Evolutionary conservation across 257 asterid genomes (phyloP), one percentile per base, ranked within the genome.

Genomic region (Salvia splendens): DNA sequence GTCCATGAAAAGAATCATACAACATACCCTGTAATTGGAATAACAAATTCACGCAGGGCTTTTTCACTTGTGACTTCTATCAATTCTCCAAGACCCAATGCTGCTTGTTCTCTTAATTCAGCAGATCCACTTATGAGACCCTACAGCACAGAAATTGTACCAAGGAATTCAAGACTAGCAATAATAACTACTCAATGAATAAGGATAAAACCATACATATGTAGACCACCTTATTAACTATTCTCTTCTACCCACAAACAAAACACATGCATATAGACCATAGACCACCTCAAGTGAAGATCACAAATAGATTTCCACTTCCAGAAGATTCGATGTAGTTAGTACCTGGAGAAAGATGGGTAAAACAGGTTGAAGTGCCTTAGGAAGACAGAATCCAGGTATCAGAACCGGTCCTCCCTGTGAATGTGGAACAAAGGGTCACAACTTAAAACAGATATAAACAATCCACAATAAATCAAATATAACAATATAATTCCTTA

Each of bases 71-170:
- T 88, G 71, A 88, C 97, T 77, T 91, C 99, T 69, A 88, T 84
- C 78, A 94, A 75, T 77, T 94, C 99, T 51, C 99, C 99, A 64
- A 94, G 89, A 71, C 99, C 99, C 85, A 94, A 68, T 46, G 97
- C 99, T 61, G 97, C 96, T 66, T 94, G 99, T 72, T 94, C 95
- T 78, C 97, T 89, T 69, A 94, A 81, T 83, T 94, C 99, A 65
- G 97, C 95, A 28, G 99, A 91, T 73, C 96, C 97, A 84, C 95
- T 91, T 42, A 79, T 83, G 62, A 94, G 97, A 77, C 97, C 97
- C 99, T 94, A 73, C 71, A 72, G 35, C 52, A 61, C 40, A 46
- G 35, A 55, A 67, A 17, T 36, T 41, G 54, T 6, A 50, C 61
- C 71, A 35, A 50, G 28, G 11, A 46, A 17, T 24, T 60, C 3